Base-by-base conservation (phyloP, 2,329 filamentous ascomycete species). In the Neocatenulostroma microsporum region DNA sequence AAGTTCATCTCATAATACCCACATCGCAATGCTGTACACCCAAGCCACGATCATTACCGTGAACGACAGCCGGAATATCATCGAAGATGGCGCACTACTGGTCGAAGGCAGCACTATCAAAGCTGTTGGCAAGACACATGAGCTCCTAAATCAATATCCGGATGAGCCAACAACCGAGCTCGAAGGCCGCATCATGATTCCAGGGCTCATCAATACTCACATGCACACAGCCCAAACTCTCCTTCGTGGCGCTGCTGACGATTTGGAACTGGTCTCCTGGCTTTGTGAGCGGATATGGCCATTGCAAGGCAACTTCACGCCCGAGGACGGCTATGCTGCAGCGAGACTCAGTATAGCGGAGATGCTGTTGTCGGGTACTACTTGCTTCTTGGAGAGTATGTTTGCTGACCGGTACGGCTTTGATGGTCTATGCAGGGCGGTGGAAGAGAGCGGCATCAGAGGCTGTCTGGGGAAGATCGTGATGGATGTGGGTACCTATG, bases 1-100 rank as follows among this genome's bases (percentile, higher is more conserved):
- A n/a, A n/a, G n/a, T n/a, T n/a, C n/a, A n/a, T n/a, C n/a, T n/a
- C n/a, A n/a, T n/a, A n/a, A n/a, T n/a, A n/a, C n/a, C n/a, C n/a
- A n/a, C n/a, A n/a, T n/a, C n/a, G n/a, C n/a, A 27, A 66, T 64
- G 50, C 53, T 74, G 0, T 70, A 72, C 44, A 62, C 57, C 1
- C 56, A 72, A 45, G 69, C 64, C 7, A 73, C 69, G 3, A 67
- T 75, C 39, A 64, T 74, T 44, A 74, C 70, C 0, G 57, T 74
- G 45, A 69, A 73, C 46, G 32, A 56, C 19, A 44, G 46, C 12
- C 60, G 67, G 14, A 60, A 66, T 23, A 62, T 74, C 33, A 64
- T 71, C 37, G 50, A 62, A 4, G 60, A 72, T 41, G 70, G 70
- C 11, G 64, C 62, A 10, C 55, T 74, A 20, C 56, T 66, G 1